These are phyloP conservation scores for Scheffersomyces quercinus DNA, from an alignment of 1,139 yeast species.

Conservation along the genomic window DNA sequence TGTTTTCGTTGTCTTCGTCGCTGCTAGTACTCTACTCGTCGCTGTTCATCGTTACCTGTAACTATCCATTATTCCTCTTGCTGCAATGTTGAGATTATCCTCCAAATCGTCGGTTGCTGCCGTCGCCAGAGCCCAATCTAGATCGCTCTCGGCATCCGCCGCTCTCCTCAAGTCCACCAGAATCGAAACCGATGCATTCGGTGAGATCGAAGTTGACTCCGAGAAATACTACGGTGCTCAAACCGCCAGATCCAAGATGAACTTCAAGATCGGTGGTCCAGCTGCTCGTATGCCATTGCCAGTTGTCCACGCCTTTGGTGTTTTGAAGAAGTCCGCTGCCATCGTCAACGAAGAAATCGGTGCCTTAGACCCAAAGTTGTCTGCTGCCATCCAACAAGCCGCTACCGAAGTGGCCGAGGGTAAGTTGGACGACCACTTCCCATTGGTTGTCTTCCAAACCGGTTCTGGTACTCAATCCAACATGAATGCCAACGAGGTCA, in stretches of 20 bases:
- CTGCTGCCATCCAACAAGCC: conserved; percentile 85
- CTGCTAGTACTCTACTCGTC: not conserved
- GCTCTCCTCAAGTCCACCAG: conserved; percentile 43
- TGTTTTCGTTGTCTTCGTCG: not conserved
- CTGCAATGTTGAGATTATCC: conserved; percentile 32
- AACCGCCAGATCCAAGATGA: conserved; percentile 89
- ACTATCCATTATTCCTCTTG: not conserved
- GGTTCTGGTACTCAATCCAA: conserved; percentile 98
- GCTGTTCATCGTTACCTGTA: too few species aligned
- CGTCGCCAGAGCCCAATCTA: conserved; percentile 18
- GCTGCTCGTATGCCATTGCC: conserved; percentile 84
- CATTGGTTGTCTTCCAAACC: conserved; percentile 96
- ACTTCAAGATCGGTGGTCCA: conserved; percentile 93
- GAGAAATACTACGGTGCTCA: conserved; percentile 97
- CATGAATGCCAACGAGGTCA: conserved; percentile 99
- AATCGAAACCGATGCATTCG: conserved; percentile 93
- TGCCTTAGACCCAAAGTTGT: conserved; percentile 73
- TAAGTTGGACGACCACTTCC: conserved; percentile 90
- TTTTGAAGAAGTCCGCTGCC: conserved; percentile 93
- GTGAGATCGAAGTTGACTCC: conserved; percentile 86
- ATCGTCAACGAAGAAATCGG: conserved; percentile 85
- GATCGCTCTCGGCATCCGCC: conserved; percentile 30
- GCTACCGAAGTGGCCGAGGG: conserved; percentile 95
- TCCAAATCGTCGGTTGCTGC: conserved; percentile 10
- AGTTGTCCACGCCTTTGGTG: conserved; percentile 86